Evolutionary conservation across 306 rosid species (phyloP).

Genomic region (Hippophae gyantsensis): DNA sequence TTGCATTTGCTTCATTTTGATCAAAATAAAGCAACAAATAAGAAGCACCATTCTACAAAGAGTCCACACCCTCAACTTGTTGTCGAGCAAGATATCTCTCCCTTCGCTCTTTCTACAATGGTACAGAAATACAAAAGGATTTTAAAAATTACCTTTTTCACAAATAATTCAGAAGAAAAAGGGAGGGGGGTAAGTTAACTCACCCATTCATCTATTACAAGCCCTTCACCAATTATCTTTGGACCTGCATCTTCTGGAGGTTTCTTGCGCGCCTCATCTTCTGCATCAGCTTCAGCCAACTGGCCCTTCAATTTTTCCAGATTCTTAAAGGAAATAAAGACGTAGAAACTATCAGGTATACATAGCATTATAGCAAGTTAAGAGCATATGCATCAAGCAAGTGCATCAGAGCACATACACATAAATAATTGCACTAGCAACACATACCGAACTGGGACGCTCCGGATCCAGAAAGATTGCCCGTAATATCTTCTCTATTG

Average conservation of each 20-base stretch:
- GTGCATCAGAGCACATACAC: background rate
- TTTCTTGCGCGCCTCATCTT: slow-evolving; percentile 65
- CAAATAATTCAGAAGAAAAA: background rate
- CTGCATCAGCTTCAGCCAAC: slow-evolving; percentile 76
- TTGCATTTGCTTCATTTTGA: slow-evolving; percentile 10
- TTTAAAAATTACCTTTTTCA: background rate
- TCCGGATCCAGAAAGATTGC: slow-evolving; percentile 86
- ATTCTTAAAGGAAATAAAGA: slow-evolving; percentile 28
- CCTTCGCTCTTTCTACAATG: slow-evolving; percentile 79
- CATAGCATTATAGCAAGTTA: background rate
- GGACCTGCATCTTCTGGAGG: slow-evolving; percentile 69
- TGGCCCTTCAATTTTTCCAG: slow-evolving; percentile 68
- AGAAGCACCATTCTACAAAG: slow-evolving; percentile 36
- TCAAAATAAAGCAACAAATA: slow-evolving; percentile 14
- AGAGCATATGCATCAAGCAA: background rate
- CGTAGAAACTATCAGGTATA: slow-evolving; percentile 1
- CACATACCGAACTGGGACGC: slow-evolving; percentile 66
- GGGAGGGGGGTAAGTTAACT: slow-evolving; percentile 13
- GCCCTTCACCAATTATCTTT: slow-evolving; percentile 77
- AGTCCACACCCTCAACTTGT: slow-evolving; percentile 74
- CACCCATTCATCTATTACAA: slow-evolving; percentile 96
- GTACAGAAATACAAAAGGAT: slow-evolving; percentile 1
- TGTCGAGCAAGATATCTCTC: slow-evolving; percentile 91
- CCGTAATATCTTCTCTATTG: slow-evolving; percentile 77
- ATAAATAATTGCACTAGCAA: background rate